Percentiles rank a stretch among this genome's conserved stretches.
These are phyloP conservation scores for Inga laurina DNA, from an alignment of 306 rosid genomes.

Conservation along the genomic window DNA sequence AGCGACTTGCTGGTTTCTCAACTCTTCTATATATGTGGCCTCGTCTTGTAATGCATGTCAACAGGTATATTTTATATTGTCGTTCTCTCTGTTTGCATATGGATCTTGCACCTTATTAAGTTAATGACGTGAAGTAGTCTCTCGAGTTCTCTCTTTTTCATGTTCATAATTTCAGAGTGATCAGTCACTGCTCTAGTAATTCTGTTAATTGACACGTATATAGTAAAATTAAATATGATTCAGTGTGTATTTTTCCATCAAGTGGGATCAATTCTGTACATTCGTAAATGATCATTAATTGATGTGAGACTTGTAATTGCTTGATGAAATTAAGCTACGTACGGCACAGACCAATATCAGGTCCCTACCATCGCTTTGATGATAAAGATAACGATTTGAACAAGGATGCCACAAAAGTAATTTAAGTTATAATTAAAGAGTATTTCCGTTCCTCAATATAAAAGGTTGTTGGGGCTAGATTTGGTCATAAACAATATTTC, in stretches of 20 bases:
- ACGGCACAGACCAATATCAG: background rate
- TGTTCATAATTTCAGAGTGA: background rate
- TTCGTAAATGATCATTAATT: background rate
- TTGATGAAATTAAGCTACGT: background rate
- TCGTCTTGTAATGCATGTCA: background rate
- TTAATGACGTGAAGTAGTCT: background rate
- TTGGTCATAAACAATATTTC: too few relatives aligned
- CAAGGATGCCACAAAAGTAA: background rate
- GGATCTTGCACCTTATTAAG: background rate
- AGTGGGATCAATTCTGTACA: background rate
- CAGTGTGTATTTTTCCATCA: background rate
- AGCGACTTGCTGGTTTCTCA: background rate
- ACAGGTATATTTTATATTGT: background rate
- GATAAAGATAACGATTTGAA: background rate
- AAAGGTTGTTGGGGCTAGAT: too few relatives aligned
- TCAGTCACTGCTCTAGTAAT: background rate
- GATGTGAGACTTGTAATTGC: background rate
- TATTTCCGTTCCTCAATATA: too few relatives aligned
- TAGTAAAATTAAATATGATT: background rate
- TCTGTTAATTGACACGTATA: background rate
- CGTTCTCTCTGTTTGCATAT: conserved; percentile 6
- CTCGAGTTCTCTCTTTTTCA: background rate
- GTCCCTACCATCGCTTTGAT: background rate
- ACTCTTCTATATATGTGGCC: background rate
- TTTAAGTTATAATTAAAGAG: background rate